Evolutionary conservation across 148 eudicot species (phyloP), one percentile per base, ranked within the genome.

Genomic region (Limonium bicolor): DNA sequence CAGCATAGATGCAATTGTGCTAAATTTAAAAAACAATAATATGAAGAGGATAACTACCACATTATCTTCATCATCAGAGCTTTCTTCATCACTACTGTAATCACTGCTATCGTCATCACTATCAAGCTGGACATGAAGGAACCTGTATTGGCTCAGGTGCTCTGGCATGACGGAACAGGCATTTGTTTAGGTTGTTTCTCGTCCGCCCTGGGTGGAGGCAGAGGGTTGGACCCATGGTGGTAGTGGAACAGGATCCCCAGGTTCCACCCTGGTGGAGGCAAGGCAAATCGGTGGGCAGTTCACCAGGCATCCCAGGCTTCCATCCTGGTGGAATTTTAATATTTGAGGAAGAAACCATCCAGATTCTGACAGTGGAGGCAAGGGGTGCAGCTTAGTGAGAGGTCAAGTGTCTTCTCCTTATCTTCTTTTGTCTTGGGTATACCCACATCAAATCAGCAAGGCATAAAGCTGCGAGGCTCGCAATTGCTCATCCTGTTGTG

Each of bases 301-400:
- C 85, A 52, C 84, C 87, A 16, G 94, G 92, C 94, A 83, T 84
- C 14, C 97, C 97, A 1, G 87, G 95, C 59, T 84, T 76, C 97
- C 97, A 90, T 17, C 95, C 95, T 34, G 77, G 59, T 37, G 99
- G 96, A 24, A 77, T 63, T 10, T 70, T 73, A 19, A 86, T 60
- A 48, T 68, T 71, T n/a, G 78, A 76, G 41, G 7, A 72, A 79
- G 20, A 62, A 62, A 23, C 66, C 50, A 7, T 64, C 65, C 15
- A 67, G 32, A 67, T 50, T 67, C 73, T n/a, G 53, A 45, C 58
- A 56, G 58, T 21, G 70, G 39, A 3, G 55, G 61, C 16, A 62
- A 50, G 10, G 64, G 20, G n/a, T 57, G 64, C 36, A 37, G 19
- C 45, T 80, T 79, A 20, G 73, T 64, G 11, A 84, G 59, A 17